Base-by-base conservation (phyloP, 2,329 filamentous ascomycete genomes). In the Ascochyta lentis region DNA sequence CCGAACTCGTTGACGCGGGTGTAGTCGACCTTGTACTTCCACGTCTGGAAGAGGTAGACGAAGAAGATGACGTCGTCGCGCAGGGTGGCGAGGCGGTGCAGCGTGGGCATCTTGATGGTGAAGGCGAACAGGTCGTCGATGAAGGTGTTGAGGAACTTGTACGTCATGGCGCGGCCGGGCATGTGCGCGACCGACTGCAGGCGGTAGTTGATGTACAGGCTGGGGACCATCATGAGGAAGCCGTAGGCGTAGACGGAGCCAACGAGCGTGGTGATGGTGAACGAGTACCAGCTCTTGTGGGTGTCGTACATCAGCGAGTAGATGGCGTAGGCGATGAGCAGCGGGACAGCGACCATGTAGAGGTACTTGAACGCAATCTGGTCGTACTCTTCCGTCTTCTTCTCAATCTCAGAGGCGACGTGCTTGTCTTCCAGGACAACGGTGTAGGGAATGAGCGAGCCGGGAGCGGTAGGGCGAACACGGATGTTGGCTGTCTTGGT, bases 41-140 rank as follows among this genome's bases (percentile, higher is more conserved):
- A 99, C 58, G 89, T 86, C 80, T 99, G 95, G 78, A 99, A 99
- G 4, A 99, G 68, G 79, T 97, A 99, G 56, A 99, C 84, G 74
- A 99, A 99, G 83, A 99, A 99, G 73, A 99, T 98, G 63, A 99
- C 83, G 71, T 99, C 95, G 74, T 99, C 95, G 58, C 95, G 85
- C 61, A 99, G 84, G 0, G 95, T 98, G 0, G 95, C 92, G 46
- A 99, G 82, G 15, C 95, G 87, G 77, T 99, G 95, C 47, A 99
- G 83, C 60, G 93, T 86, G 0, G 95, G 95, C 95, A 99, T 99
- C 81, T 98, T 98, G 81, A 99, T 97, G 35, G 95, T 99, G 71
- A 98, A 99, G 2, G 95, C 95, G 72, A 99, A 99, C 29, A 99
- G 82, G 73, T 99, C 95, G 77, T 99, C 95, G 75, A 99, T 98